Conservation (phyloP, 106 monocot genomes). For the Platanthera guangdongensis region DNA sequence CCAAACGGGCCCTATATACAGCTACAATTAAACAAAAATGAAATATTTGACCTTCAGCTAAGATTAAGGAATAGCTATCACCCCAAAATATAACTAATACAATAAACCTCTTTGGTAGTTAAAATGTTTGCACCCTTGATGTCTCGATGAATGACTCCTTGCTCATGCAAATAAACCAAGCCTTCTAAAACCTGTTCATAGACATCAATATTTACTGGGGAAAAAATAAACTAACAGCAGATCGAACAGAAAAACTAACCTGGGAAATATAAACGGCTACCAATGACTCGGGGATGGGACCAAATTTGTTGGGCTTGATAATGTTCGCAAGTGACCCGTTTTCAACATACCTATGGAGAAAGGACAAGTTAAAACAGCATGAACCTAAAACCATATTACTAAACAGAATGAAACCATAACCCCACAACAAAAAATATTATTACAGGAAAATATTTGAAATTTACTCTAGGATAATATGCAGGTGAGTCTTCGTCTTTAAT, state of each 20-base stretch:
- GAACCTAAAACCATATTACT: neutral
- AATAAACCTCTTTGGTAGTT: conserved; percentile 85
- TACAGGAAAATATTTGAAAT: neutral
- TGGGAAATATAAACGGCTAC: conserved; percentile 89
- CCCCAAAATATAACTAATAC: neutral
- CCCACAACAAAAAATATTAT: neutral
- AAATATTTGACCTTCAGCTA: neutral
- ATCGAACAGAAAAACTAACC: conserved; percentile 25
- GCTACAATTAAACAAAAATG: neutral
- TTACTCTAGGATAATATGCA: conserved; percentile 98
- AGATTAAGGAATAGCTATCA: neutral
- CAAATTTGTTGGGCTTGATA: conserved; percentile 97
- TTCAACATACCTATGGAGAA: conserved; percentile 76
- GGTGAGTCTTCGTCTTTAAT: conserved; percentile 95
- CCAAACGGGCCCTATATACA: no score
- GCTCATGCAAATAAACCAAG: conserved; percentile 93
- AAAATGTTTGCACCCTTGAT: conserved; percentile 99
- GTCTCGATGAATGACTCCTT: conserved; percentile 97
- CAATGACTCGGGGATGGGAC: conserved; percentile 90
- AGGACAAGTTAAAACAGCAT: neutral
- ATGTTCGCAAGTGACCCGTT: conserved; percentile 99
- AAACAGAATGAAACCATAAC: neutral
- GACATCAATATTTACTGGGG: neutral
- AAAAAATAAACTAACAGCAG: neutral
- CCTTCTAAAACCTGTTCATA: conserved; percentile 86